phyloP scores from a whole-genome alignment of 2,329 filamentous ascomycete species.

The Tolypocladium tropicale region DNA sequence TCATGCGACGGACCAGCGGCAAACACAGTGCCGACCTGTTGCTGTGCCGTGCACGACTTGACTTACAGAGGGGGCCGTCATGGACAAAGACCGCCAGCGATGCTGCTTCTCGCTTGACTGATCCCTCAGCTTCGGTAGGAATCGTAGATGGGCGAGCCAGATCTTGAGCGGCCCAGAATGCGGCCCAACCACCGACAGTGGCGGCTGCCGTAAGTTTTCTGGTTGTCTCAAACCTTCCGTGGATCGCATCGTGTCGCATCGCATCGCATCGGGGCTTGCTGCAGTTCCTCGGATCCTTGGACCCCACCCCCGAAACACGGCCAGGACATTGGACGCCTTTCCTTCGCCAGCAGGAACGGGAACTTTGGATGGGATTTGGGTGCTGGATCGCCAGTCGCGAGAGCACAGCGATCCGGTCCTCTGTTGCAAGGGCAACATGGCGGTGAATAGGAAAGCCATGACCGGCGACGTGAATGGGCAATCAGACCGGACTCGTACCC shows the following conservation, averaged over 20 bases:
- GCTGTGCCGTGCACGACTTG: neutral
- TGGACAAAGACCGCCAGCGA: neutral
- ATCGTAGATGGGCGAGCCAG: slow-evolving; percentile 5
- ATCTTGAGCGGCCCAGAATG: slow-evolving; percentile 3
- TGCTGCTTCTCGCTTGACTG: slow-evolving; percentile 7
- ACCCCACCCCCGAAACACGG: slow-evolving; percentile 1
- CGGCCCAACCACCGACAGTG: neutral
- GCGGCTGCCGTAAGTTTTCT: neutral
- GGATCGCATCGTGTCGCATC: slow-evolving; percentile 3
- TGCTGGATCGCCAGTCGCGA: neutral
- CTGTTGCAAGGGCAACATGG: neutral
- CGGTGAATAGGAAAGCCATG: neutral
- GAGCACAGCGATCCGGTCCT: neutral
- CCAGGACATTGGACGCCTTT: neutral
- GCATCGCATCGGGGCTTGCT: slow-evolving; percentile 2
- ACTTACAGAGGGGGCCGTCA: neutral
- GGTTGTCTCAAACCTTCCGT: neutral
- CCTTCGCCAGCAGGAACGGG: neutral
- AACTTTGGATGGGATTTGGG: neutral
- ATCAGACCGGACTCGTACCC: neutral
- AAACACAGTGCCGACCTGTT: neutral
- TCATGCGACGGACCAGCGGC: neutral
- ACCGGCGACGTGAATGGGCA: neutral
- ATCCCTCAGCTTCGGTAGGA: neutral
- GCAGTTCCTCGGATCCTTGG: slow-evolving; percentile 1